Base-by-base conservation (phyloP, 2,329 filamentous ascomycete genomes). In the Ophioceras dolichostomum region DNA sequence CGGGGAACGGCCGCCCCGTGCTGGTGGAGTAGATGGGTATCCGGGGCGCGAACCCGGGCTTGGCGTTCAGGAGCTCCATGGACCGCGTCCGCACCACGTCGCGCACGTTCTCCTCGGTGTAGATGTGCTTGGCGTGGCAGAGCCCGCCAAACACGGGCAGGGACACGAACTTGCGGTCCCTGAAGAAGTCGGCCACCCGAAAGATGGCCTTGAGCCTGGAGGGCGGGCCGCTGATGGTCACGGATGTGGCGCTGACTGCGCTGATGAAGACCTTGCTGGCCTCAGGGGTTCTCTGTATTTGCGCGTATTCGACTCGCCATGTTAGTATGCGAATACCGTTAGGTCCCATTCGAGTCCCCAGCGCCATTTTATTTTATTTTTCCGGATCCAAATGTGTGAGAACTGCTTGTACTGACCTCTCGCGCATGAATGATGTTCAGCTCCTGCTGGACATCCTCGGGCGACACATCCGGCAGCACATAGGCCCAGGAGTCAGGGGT, bases 51-150 rank as follows among this genome's bases (percentile, higher is more conserved):
- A 32, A 7, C 7, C 8, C 8, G 29, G 16, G 29, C n/a, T 32
- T 32, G n/a, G 30, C 30, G 14, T 32, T 18, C 14, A 32, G 14
- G 12, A 18, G 6, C 14, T 32, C 28, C 32, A 20, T 34, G 10
- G 4, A 34, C 32, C 17, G 18, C 9, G 20, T 34, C 17, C 20
- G 5, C 17, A 34, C 20, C 17, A 34, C 20, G 32, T 10, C 12
- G 10, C 47, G 13, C 1, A 55, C 45, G 43, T 64, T 35, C 5
- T 49, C 27, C 9, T 42, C n/a, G 8, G 28, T 47, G 44, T 64
- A 64, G 14, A 67, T 47, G 40, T 65, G 60, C 1, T 41, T 34
- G 12, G 61, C 60, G 42, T 66, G 62, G 34, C 59, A 65, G 4
- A 64, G 45, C 2, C 53, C 51, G 2, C 45, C 53, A 26, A 56